Conservation (phyloP, 106 monocot genomes). For the Platanthera guangdongensis region DNA sequence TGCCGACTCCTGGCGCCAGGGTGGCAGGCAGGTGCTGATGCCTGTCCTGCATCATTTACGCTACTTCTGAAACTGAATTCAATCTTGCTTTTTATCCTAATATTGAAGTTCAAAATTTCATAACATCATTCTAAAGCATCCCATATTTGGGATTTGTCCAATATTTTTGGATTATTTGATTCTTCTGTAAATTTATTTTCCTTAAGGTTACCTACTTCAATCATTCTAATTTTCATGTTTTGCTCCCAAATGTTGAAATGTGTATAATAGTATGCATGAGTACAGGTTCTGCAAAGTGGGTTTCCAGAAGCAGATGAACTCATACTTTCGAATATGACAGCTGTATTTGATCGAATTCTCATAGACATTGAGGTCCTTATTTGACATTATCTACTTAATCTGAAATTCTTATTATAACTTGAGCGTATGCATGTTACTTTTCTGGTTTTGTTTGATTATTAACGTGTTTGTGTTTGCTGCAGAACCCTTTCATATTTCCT, state of each 20-base stretch:
- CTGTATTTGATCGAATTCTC: conserved; percentile 73
- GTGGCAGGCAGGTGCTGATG: no score
- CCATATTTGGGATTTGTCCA: not conserved
- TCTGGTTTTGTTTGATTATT: not conserved
- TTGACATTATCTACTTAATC: not conserved
- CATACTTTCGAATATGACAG: conserved; percentile 75
- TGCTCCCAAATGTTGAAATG: not conserved
- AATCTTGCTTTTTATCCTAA: not conserved
- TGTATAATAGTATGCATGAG: not conserved
- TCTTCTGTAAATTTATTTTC: not conserved
- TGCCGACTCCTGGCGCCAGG: no score
- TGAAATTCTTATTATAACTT: not conserved
- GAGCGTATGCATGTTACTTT: not conserved
- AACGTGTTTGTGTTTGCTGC: conserved; percentile 19
- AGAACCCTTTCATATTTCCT: conserved; percentile 72
- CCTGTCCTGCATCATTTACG: no score
- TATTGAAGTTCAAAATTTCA: not conserved
- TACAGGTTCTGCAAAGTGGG: conserved; percentile 69
- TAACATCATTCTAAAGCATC: not conserved
- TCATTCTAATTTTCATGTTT: not conserved
- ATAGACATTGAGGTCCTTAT: conserved; percentile 64
- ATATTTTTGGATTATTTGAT: not conserved
- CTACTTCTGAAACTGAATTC: not conserved
- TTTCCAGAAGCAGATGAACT: conserved; percentile 55
- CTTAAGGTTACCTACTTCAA: not conserved